Evolutionary conservation across 768 basidiomycete species (phyloP).

Genomic region (Gymnopilus dilepis): DNA sequence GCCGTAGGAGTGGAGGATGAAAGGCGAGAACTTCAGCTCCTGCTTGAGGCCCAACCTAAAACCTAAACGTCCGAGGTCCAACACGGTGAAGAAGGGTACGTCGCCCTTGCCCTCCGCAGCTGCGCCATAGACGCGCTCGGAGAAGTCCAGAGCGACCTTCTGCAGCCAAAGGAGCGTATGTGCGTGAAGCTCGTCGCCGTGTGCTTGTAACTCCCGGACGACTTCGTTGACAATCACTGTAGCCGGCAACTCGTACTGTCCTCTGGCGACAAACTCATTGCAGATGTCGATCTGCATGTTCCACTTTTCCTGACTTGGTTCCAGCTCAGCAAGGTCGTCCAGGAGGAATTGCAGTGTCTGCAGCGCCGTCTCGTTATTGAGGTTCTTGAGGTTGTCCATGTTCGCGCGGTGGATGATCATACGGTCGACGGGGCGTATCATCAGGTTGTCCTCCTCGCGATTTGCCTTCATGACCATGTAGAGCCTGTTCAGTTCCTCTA

Average conservation of each 20-base stretch:
- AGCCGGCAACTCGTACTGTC: constrained; percentile 33
- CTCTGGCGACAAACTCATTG: constrained; percentile 33
- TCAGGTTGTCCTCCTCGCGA: constrained; percentile 39
- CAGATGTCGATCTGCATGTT: constrained; percentile 31
- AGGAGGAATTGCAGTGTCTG: constrained; percentile 30
- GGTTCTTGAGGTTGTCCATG: constrained; percentile 28
- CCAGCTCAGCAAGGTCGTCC: constrained; percentile 18
- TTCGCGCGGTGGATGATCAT: constrained; percentile 47
- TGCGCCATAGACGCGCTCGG: constrained; percentile 28
- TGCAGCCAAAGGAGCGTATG: constrained; percentile 23
- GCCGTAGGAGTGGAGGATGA: constrained; percentile 52
- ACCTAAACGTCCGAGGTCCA: constrained; percentile 30
- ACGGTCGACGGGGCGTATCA: constrained; percentile 43
- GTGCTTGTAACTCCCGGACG: constrained; percentile 9
- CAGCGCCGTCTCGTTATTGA: constrained; percentile 23
- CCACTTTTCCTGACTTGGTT: constrained; percentile 12
- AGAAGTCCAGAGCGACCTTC: constrained; percentile 26
- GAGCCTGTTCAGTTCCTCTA: constrained; percentile 61
- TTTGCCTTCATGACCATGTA: constrained; percentile 46
- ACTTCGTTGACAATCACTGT: constrained; percentile 23
- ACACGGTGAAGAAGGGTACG: constrained; percentile 6
- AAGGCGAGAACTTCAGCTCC: constrained; percentile 38
- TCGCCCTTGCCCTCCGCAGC: constrained; percentile 13
- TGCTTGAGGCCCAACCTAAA: constrained; percentile 38
- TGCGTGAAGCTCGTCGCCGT: neutral